Evolutionary conservation across 257 asterid genomes (phyloP).

Genomic region (Rauvolfia tetraphylla): DNA sequence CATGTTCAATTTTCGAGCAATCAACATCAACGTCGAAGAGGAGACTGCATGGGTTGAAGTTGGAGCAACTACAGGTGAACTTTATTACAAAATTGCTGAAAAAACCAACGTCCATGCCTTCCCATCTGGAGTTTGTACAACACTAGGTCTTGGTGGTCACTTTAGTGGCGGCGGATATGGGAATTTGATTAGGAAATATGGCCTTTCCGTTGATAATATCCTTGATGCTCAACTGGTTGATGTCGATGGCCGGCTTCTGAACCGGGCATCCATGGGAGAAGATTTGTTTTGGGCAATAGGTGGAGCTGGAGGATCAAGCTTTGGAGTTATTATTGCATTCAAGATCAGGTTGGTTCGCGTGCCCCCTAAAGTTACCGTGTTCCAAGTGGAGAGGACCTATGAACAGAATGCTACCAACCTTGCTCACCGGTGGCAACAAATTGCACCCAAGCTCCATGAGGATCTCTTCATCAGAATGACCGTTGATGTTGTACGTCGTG

Average conservation of each 20-base stretch:
- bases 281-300: background rate
- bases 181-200: background rate
- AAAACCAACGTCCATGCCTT: too few relatives aligned
- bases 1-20: background rate
- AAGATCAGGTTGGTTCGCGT: background rate
- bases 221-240: background rate
- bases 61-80: background rate
- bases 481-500: background rate
- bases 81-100: background rate
- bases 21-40: background rate
- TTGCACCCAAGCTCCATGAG: background rate
- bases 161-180: background rate
- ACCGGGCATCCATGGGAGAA: constrained; percentile 7
- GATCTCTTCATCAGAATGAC: background rate
- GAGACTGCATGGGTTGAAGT: background rate
- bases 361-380: too few relatives aligned
- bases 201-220: constrained; percentile 1
- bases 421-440: background rate
- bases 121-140: too few relatives aligned
- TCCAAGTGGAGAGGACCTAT: too few relatives aligned
- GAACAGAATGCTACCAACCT: background rate
- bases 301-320: background rate
- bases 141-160: too few relatives aligned
- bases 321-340: background rate
- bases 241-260: background rate